Evolutionary conservation across 768 basidiomycete species (phyloP).

Genomic region (Lanmaoa pseudosensibilis): DNA sequence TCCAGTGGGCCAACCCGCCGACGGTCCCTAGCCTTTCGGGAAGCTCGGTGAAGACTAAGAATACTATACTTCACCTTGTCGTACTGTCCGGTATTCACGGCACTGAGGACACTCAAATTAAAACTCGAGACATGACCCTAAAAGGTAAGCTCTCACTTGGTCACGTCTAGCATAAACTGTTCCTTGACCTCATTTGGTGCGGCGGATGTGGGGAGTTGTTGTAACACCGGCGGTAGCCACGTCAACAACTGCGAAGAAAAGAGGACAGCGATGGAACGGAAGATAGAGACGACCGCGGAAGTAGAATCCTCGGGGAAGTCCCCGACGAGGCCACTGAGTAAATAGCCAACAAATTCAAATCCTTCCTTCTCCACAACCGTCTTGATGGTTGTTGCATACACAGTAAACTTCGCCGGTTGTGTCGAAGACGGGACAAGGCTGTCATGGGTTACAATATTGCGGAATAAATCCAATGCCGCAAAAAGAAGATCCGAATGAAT

Average conservation of each 20-base stretch:
- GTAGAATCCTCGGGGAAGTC: slow-evolving; percentile 88
- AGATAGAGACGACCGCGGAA: slow-evolving; percentile 70
- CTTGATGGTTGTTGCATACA: slow-evolving; percentile 64
- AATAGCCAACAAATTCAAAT: slow-evolving; percentile 60
- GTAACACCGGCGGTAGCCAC: slow-evolving; percentile 74
- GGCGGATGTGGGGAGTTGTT: slow-evolving; percentile 60
- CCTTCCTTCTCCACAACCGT: slow-evolving; percentile 69
- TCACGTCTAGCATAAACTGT: slow-evolving; percentile 72
- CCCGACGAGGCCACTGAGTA: slow-evolving; percentile 77
- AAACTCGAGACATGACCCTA: neutral
- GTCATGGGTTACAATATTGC: slow-evolving; percentile 73
- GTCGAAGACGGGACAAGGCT: slow-evolving; percentile 51
- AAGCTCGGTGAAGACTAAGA: slow-evolving; percentile 65
- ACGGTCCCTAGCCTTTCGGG: slow-evolving; percentile 72
- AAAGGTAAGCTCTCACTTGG: slow-evolving; percentile 51
- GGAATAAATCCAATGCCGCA: slow-evolving; percentile 79
- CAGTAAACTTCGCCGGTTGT: slow-evolving; percentile 57
- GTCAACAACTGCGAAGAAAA: slow-evolving; percentile 68
- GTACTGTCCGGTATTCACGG: slow-evolving; percentile 60
- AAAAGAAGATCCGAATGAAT: slow-evolving; percentile 82
- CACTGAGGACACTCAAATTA: slow-evolving; percentile 41
- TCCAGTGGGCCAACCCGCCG: slow-evolving; percentile 37
- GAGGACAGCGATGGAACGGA: slow-evolving; percentile 63
- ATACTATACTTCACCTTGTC: slow-evolving; percentile 86
- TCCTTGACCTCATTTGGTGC: slow-evolving; percentile 66